Base-by-base conservation (phyloP, 129 eudicot species). In the Deinandra increscens region DNA sequence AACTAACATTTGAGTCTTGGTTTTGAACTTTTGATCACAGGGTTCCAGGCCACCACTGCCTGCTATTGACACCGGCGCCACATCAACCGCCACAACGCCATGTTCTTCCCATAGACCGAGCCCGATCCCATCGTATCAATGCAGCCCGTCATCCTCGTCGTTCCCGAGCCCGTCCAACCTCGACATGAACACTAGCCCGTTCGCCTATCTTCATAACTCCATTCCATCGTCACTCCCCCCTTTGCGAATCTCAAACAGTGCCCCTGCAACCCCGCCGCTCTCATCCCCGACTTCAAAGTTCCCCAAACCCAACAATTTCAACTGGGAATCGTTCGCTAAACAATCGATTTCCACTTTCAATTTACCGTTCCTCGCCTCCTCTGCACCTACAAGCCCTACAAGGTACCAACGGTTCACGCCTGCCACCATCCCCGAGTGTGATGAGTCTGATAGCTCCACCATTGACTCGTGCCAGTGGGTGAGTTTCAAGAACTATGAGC, bases 261-360 rank as follows among this genome's bases (percentile, higher is more conserved):
- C 97, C 42, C 99, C 99, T 3, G 99, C 89, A 2, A 93, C 93
- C 17, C 99, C 99, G 14, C 99, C 96, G 0, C 81, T 89, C 5
- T 89, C 97, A 4, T 85, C 99, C 7, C 99, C 97, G 19, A 80
- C 89, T 31, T 81, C 93, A n/a, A 79, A 80, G 54, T 73, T 70
- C 41, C 89, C 95, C n/a, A 88, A 82, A 63, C 84, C 79, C 12
- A 92, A 83, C 56, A 81, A 72, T 13, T 71, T 86, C 76, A 89
- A 78, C 60, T 83, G 91, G 76, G 97, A 93, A 46, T 74, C 87
- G 3, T 75, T 92, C 12, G 80, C 88, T 23, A 83, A 86, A 36
- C 86, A 89, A 60, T 87, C 99, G n/a, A 83, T 91, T 76, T 69
- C 93, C 8, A 78, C 92, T 0, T 72, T 89, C 56, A 89, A 89